Conservation (phyloP, 768 basidiomycete genomes). For the Suillus clintonianus region DNA sequence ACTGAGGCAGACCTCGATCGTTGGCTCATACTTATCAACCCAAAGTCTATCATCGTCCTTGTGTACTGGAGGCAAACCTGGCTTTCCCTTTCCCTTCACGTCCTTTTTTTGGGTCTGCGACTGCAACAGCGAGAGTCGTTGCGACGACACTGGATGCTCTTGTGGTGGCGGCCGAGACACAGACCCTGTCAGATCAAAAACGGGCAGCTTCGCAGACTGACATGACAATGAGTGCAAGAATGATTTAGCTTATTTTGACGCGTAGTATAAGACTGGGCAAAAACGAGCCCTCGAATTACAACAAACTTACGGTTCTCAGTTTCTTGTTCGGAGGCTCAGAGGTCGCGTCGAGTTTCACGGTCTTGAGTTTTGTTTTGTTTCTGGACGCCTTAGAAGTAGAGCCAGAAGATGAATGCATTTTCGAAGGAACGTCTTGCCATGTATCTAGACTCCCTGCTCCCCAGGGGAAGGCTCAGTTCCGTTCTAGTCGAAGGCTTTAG, state of each 20-base stretch:
- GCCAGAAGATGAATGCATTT: background rate
- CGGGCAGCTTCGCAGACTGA: conserved; percentile 19
- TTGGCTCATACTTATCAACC: conserved; percentile 68
- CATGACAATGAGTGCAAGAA: background rate
- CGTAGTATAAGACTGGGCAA: background rate
- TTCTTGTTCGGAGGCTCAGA: conserved; percentile 25
- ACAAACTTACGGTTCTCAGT: conserved; percentile 9
- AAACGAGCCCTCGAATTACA: background rate
- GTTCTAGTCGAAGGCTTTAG: too few relatives aligned
- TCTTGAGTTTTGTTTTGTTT: conserved; percentile 20
- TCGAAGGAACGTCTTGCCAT: background rate
- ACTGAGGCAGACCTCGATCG: conserved; percentile 47
- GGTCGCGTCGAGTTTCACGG: conserved; percentile 21
- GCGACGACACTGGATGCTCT: conserved; percentile 3
- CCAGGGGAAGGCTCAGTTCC: too few relatives aligned
- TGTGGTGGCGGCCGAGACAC: conserved; percentile 8
- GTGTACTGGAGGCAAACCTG: background rate
- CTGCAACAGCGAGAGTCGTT: background rate
- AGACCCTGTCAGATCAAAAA: conserved; percentile 23
- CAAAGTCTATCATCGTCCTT: conserved; percentile 47
- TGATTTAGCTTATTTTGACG: background rate
- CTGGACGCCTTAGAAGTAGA: background rate
- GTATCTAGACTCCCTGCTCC: too few relatives aligned
- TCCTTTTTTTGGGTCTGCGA: conserved; percentile 8
- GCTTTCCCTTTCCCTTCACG: conserved; percentile 27